Evolutionary conservation across 306 rosid species (phyloP), one percentile per base, ranked within the genome.

Genomic region (Ziziphus jujuba): DNA sequence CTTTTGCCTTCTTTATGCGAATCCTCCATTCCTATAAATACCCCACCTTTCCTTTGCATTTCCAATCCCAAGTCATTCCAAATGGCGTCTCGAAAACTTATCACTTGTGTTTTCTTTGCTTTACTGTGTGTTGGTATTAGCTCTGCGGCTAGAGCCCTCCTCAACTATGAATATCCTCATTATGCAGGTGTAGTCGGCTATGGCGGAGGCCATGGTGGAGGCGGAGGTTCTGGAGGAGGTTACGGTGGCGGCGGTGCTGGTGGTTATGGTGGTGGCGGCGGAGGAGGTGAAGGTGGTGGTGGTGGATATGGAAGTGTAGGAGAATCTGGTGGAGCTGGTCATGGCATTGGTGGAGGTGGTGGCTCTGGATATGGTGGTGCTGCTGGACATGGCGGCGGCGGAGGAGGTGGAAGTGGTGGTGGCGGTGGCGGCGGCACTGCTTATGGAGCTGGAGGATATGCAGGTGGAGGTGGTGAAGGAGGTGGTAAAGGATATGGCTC

Each of bases 101-200:
- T 48, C 9, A 72, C 38, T 62, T 11, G 71, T 58, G 67, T 74
- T 75, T 66, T 74, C 70, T 66, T 79, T 59, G 53, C 49, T 19
- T 53, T 74, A 38, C 19, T 86, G 12, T 64, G 78, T 63, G 44
- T 80, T 4, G 79, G 82, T 8, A 64, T 79, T 16, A 69, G 75
- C 57, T 78, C 79, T 13, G 79, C 91, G 3, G 69, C 86, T 15
- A 71, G 84, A 73, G 59, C 80, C 21, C 84, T 83, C 63, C 79
- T 75, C 54, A 65, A 74, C 19, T 16, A 16, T 50, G 55, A 20
- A 50, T 1, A 50, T 7, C 9, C 55, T 17, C 58, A 2, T 33
- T 61, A 53, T 28, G 16, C 9, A 21, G 34, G 9, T 6, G 69
- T 53, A 56, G 38, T 51, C 67, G 51, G 51, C 51, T 11, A 11